Conservation (phyloP, 495 filamentous ascomycete species). For the Xylona heveae region DNA sequence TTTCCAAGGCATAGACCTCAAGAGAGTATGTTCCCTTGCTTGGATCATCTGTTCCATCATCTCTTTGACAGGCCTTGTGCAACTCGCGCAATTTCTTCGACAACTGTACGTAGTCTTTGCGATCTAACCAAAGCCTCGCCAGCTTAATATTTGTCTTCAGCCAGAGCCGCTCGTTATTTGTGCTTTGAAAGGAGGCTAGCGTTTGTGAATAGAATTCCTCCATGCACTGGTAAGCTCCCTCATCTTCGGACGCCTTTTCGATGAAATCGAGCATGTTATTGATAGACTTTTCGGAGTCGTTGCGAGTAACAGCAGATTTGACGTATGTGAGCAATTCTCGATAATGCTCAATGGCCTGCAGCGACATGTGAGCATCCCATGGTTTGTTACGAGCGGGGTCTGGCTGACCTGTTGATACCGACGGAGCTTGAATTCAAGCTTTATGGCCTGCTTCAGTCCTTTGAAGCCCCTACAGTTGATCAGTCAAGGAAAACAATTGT, state of each 20-base stretch:
- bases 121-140: constrained; percentile 71
- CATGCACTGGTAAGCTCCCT: constrained; percentile 64
- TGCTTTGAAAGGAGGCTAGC: constrained; percentile 82
- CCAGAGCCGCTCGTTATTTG: constrained; percentile 95
- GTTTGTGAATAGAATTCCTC: constrained; percentile 91
- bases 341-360: constrained; percentile 85
- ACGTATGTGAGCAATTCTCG: constrained; percentile 91
- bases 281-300: constrained; percentile 98
- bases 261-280: constrained; percentile 99
- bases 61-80: constrained; percentile 70
- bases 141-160: constrained; percentile 97
- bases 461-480: constrained; percentile 59
- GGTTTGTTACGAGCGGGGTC: not conserved
- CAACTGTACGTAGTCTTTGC: constrained; percentile 67
- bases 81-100: constrained; percentile 72
- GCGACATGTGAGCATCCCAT: not conserved
- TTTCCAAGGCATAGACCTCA: constrained; percentile 91
- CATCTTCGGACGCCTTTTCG: constrained; percentile 74
- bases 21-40: constrained; percentile 92
- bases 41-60: constrained; percentile 80
- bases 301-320: constrained; percentile 88
- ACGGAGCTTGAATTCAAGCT: constrained; percentile 77
- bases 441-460: constrained; percentile 91
- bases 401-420: constrained; percentile 57
- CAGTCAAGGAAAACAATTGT: constrained; percentile 8